Percentiles rank a stretch among this genome's conserved stretches.
Conservation (phyloP, 1,284 basidiomycete genomes). For the Ustilago vetiveriae region DNA sequence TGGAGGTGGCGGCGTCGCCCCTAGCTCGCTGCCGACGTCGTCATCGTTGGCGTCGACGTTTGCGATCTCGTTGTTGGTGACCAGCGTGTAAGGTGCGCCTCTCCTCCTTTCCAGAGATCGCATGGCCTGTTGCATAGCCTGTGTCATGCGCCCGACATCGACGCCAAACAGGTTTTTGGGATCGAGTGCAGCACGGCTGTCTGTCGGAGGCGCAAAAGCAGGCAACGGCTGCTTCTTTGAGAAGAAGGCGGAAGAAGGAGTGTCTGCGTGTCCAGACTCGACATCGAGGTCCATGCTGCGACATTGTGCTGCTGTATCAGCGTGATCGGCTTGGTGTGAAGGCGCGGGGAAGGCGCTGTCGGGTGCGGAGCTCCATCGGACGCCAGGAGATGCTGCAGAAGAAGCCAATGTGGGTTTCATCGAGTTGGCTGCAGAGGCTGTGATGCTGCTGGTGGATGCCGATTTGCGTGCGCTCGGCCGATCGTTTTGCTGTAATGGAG, state of each 20-base stretch:
- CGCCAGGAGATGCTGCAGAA: conserved; percentile 31
- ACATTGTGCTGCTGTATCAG: background rate
- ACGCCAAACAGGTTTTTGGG: conserved; percentile 45
- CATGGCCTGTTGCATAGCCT: conserved; percentile 48
- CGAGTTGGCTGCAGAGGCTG: conserved; percentile 1
- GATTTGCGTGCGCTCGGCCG: conserved; percentile 26
- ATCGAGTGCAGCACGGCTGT: conserved; percentile 22
- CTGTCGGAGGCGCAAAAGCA: conserved; percentile 6
- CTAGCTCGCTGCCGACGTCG: conserved; percentile 26
- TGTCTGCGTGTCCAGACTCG: conserved; percentile 2
- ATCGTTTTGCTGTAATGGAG: conserved; percentile 11
- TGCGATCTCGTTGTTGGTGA: conserved; percentile 42
- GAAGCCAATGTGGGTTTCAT: conserved; percentile 1
- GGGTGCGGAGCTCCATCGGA: conserved; percentile 42
- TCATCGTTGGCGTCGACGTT: conserved; percentile 29
- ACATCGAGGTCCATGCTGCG: conserved; percentile 15
- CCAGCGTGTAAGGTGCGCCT: conserved; percentile 45
- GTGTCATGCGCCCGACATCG: conserved; percentile 40
- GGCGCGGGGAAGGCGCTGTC: conserved; percentile 26
- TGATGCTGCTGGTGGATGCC: conserved; percentile 9
- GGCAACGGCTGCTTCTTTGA: conserved; percentile 18
- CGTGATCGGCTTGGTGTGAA: conserved; percentile 4
- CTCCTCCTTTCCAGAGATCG: conserved; percentile 33
- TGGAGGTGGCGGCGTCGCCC: conserved; percentile 27
- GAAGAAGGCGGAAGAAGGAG: conserved; percentile 19